Base-by-base conservation (phyloP, 139 green algal genomes). In the Chlamydomonas urium region DNA sequence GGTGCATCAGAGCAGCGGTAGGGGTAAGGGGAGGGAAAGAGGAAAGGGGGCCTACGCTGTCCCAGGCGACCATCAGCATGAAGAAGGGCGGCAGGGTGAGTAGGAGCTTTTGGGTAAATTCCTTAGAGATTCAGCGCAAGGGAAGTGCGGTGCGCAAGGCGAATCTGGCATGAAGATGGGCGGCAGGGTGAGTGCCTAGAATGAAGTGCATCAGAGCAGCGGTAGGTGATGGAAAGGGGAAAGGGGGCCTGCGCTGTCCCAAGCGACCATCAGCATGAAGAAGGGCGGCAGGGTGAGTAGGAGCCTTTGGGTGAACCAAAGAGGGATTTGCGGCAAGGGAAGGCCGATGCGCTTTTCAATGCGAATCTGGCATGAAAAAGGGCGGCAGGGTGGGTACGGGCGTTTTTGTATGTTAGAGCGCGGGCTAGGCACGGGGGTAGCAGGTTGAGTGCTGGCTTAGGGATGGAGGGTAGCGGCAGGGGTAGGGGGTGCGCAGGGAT, bases 161-260 rank as follows among this genome's bases (percentile, higher is more conserved):
- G n/a, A n/a, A n/a, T n/a, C n/a, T n/a, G 93, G 93, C 65, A 98
- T 98, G 93, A 86, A 86, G 45, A 77, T 74, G 19, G 93, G 93
- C 2, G 93, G 93, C 62, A 94, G 90, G 87, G 83, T 93, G 69
- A 53, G 83, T n/a, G 24, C 24, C 65, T n/a, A 67, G 2, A 31
- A 72, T 10, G 67, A 65, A 8, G 19, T 31, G 56, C 56, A 65
- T 31, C 56, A 65, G n/a, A 17, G 10, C n/a, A 68, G 31, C 23
- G 38, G 14, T 14, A 10, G 23, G 53, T 31, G 26, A 63, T 34
- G 29, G 53, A 10, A 21, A 63, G 53, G 29, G 45, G 53, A 63
- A 21, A 34, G 24, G 26, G 53, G 53, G 53, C 19, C 29, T 6
- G 19, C 6, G 53, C 19, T 63, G 10, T n/a, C n/a, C n/a, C n/a